Conservation (phyloP, 2,329 filamentous ascomycete species). For the Botryotinia narcissicola region DNA sequence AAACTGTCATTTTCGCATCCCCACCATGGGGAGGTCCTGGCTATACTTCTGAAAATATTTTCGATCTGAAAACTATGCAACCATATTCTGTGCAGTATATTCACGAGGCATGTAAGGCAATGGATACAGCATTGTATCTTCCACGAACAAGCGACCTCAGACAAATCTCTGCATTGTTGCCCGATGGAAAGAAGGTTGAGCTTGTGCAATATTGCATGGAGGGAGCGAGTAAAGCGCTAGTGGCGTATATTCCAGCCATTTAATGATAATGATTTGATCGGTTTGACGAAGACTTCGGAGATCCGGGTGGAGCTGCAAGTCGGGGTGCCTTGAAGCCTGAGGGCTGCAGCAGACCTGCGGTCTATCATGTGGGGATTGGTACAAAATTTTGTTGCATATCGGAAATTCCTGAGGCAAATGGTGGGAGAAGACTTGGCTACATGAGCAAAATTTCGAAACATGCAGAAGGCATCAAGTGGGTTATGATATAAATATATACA, state of each 20-base stretch:
- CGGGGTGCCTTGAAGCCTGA: not conserved
- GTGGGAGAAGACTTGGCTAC: not conserved
- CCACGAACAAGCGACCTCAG: conserved; percentile 81
- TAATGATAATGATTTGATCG: not conserved
- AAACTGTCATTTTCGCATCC: conserved; percentile 62
- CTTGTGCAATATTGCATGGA: conserved; percentile 90
- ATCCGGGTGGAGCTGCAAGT: not conserved
- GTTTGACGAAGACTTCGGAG: not conserved
- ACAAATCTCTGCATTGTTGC: conserved; percentile 64
- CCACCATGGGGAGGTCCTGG: conserved; percentile 72
- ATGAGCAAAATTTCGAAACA: not conserved
- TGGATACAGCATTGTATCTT: conserved; percentile 72
- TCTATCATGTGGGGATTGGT: conserved; percentile 13
- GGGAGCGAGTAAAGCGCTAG: conserved; percentile 80
- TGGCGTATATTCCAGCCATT: conserved; percentile 56
- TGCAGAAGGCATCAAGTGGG: not conserved
- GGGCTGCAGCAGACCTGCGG: not conserved
- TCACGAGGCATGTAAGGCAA: conserved; percentile 57
- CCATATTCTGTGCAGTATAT: conserved; percentile 73
- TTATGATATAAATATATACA: not conserved
- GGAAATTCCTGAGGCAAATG: conserved; percentile 13
- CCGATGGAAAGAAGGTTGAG: conserved; percentile 57
- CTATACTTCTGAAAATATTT: conserved; percentile 66
- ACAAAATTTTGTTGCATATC: conserved; percentile 20
- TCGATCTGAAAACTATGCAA: conserved; percentile 82